Percentiles rank a stretch among this genome's conserved stretches.
Conservation (phyloP, 805 yeast species). For the Ogataea philodendri region DNA sequence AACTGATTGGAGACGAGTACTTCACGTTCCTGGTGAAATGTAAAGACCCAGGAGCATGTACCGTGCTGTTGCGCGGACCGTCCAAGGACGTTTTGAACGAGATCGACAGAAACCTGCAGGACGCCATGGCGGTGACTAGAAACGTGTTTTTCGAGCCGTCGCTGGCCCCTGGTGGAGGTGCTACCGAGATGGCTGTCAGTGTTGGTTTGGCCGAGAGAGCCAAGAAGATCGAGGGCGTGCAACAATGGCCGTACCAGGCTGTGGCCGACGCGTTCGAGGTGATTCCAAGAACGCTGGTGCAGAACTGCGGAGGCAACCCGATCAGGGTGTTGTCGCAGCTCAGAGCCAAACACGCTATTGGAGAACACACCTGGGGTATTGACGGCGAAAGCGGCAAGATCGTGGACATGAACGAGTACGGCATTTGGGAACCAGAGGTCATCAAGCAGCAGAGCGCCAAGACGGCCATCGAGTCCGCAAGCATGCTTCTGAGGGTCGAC, state of each 20-base stretch:
- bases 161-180: slow-evolving; percentile 98
- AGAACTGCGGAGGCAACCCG: slow-evolving; percentile 97
- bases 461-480: slow-evolving; percentile 97
- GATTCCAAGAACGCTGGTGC: slow-evolving; percentile 94
- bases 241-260: slow-evolving; percentile 98
- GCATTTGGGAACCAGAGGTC: slow-evolving; percentile 99
- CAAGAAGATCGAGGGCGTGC: slow-evolving; percentile 87
- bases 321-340: slow-evolving; percentile 84
- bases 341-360: slow-evolving; percentile 95
- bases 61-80: slow-evolving; percentile 90
- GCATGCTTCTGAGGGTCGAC: slow-evolving; percentile 90
- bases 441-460: slow-evolving; percentile 95
- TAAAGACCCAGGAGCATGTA: slow-evolving; percentile 86
- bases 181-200: slow-evolving; percentile 97
- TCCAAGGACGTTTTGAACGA: slow-evolving; percentile 95
- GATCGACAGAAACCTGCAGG: slow-evolving; percentile 94
- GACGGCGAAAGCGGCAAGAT: slow-evolving; percentile 94
- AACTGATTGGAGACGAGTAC: slow-evolving; percentile 96
- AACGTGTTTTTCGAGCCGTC: slow-evolving; percentile 94
- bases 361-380: slow-evolving; percentile 80
- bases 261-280: slow-evolving; percentile 99
- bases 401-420: slow-evolving; percentile 93
- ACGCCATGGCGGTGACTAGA: slow-evolving; percentile 97
- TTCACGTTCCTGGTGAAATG: slow-evolving; percentile 83
- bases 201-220: slow-evolving; percentile 88